phyloP scores from a whole-genome alignment of 2,329 filamentous ascomycete genomes.

The Neoscytalidium dimidiatum region DNA sequence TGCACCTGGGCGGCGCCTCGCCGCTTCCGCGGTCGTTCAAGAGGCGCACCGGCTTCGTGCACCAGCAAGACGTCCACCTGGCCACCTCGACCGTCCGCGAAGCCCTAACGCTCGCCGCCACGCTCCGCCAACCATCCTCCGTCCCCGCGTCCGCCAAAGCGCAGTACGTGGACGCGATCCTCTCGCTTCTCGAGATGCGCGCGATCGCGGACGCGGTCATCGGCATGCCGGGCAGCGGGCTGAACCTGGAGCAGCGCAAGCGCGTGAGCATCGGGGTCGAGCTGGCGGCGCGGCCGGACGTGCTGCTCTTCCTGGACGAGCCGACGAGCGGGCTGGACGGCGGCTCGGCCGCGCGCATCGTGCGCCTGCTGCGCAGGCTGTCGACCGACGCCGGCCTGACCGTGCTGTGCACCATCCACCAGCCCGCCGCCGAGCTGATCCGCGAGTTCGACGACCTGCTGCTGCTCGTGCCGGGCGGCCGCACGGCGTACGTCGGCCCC shows the following conservation, averaged over 20 bases:
- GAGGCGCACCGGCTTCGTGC: conserved; percentile 69
- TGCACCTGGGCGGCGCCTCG: conserved; percentile 66
- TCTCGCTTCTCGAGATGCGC: conserved; percentile 66
- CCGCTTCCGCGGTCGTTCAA: conserved; percentile 65
- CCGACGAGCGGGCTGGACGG: conserved; percentile 31
- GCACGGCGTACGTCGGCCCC: conserved; percentile 45
- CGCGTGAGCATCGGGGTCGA: conserved; percentile 73
- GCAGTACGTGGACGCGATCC: conserved; percentile 64
- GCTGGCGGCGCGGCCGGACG: conserved; percentile 66
- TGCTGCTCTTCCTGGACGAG: conserved; percentile 62
- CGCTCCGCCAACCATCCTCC: conserved; percentile 55
- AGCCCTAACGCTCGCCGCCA: conserved; percentile 68
- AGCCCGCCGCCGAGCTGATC: conserved; percentile 47
- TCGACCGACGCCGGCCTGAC: conserved; percentile 49
- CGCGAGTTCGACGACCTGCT: conserved; percentile 48
- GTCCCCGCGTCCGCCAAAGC: conserved; percentile 61
- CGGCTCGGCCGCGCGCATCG: conserved; percentile 60
- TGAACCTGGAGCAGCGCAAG: conserved; percentile 71
- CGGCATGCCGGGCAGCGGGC: conserved; percentile 61
- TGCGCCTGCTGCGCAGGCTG: conserved; percentile 65
- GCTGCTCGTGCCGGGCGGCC: conserved; percentile 43
- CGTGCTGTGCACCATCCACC: conserved; percentile 51
- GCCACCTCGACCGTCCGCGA: conserved; percentile 67
- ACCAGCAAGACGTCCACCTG: conserved; percentile 73
- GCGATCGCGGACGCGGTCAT: conserved; percentile 68